Percentiles rank a stretch among this genome's conserved stretches.
These are phyloP conservation scores for Annulohypoxylon maeteangense DNA, from an alignment of 495 filamentous ascomycete genomes.

Conservation along the genomic window DNA sequence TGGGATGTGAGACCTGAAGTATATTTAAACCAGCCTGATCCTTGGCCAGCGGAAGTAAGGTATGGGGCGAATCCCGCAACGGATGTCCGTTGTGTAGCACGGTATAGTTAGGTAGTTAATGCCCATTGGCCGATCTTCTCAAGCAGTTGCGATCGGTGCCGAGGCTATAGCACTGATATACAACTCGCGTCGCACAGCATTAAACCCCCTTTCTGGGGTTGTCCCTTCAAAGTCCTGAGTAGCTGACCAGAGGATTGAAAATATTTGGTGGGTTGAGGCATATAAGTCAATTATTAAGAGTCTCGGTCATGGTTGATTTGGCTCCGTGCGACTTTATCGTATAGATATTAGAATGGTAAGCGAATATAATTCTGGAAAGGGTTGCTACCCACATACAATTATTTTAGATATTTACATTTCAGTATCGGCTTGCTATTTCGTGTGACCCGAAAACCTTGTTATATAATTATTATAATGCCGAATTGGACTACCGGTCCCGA, in stretches of 20 bases:
- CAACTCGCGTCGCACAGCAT: neutral
- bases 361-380: neutral
- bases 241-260: neutral
- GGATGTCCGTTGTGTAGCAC: conserved; percentile 3
- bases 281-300: neutral
- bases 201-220: neutral
- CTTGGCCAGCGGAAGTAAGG: neutral
- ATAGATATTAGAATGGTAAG: neutral
- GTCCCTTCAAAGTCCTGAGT: neutral
- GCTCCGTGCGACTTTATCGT: neutral
- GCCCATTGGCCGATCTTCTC: neutral
- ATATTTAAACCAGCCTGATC: neutral
- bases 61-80: neutral
- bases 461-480: neutral
- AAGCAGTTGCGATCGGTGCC: neutral
- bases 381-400: neutral
- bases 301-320: neutral
- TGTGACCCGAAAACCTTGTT: neutral
- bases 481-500: neutral
- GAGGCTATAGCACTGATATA: neutral
- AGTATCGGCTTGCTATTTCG: neutral
- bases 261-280: neutral
- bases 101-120: neutral
- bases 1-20: neutral
- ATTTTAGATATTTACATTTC: neutral